Percentiles rank a stretch among this genome's conserved stretches.
Conservation (phyloP, 352 stramenopile species). For the Phytophthora quininea region DNA sequence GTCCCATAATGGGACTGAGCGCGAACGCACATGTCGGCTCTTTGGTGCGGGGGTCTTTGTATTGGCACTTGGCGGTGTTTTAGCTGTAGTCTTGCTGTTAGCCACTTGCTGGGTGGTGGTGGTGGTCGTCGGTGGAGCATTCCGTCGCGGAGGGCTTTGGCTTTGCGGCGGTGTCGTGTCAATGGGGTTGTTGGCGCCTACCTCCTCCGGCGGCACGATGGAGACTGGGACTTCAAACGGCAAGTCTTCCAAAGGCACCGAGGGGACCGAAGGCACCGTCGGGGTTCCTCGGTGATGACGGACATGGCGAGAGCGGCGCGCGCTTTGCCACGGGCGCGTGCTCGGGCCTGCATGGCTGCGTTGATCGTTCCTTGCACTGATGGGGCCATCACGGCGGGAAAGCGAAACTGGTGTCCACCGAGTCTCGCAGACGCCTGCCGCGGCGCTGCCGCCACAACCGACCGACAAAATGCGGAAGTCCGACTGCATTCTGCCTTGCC, state of each 20-base stretch:
- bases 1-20: not conserved
- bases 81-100: not conserved
- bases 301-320: conserved; percentile 33
- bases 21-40: not conserved
- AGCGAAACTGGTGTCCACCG: not conserved
- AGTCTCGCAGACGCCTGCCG: not conserved
- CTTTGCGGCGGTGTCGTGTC: too few relatives aligned
- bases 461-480: not conserved
- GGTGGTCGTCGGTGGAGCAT: not conserved
- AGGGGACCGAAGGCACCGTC: not conserved
- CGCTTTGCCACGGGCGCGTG: not conserved
- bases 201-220: not conserved
- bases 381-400: not conserved
- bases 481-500: not conserved
- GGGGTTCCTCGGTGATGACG: conserved; percentile 36
- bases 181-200: not conserved
- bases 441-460: not conserved
- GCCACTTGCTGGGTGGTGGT: not conserved
- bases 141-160: not conserved
- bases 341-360: not conserved
- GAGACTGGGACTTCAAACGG: not conserved
- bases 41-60: not conserved
- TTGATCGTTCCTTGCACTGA: not conserved
- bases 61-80: not conserved
- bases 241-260: conserved; percentile 1